phyloP scores from a whole-genome alignment of 2,329 filamentous ascomycete species.

The Calonectria naviculata region DNA sequence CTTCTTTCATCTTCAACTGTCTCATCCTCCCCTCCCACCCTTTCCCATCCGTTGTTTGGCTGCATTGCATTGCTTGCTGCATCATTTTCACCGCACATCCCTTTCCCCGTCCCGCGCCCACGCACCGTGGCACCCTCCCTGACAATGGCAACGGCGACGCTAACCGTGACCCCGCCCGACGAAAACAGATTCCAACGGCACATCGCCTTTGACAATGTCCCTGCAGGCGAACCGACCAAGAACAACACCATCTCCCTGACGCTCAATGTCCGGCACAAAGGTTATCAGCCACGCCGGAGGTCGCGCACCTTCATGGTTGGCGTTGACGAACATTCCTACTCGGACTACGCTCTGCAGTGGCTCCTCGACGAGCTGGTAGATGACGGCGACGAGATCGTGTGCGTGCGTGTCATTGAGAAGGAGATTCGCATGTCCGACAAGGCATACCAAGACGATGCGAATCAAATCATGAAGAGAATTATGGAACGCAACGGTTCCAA shows the following conservation, averaged over 20 bases:
- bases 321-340: constrained; percentile 91
- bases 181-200: constrained; percentile 65
- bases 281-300: constrained; percentile 82
- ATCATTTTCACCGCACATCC: constrained; percentile 15
- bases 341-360: constrained; percentile 93
- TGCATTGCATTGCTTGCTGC: constrained; percentile 1
- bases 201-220: constrained; percentile 71
- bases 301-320: constrained; percentile 92
- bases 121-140: constrained; percentile 25
- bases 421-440: constrained; percentile 77
- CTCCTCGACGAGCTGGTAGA: constrained; percentile 91
- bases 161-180: constrained; percentile 53
- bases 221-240: constrained; percentile 67
- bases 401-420: constrained; percentile 87
- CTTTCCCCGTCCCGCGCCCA: constrained; percentile 14
- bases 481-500: constrained; percentile 82
- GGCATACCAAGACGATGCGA: constrained; percentile 81
- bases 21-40: not conserved
- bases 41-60: constrained; percentile 10
- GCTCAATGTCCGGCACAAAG: constrained; percentile 85
- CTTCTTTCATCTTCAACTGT: constrained; percentile 25
- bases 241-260: constrained; percentile 78
- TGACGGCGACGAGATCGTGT: constrained; percentile 93
- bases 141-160: constrained; percentile 51
- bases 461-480: constrained; percentile 78